These are phyloP conservation scores for Candida albicans DNA, from an alignment of 1,139 yeast genomes.

Conservation along the genomic window DNA sequence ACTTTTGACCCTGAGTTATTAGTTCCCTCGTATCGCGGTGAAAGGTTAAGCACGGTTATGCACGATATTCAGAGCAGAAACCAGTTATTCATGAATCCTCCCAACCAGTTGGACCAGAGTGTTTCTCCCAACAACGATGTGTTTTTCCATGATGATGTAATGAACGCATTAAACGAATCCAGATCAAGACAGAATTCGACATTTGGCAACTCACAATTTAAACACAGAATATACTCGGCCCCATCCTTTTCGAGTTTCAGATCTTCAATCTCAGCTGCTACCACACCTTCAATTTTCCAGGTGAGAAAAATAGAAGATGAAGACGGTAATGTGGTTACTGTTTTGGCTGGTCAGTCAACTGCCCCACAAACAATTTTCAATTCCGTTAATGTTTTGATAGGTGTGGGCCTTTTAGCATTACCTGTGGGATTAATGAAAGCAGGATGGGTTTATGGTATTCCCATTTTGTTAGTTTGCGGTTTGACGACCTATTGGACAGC, in stretches of 20 bases:
- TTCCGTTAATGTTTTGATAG: conserved; percentile 48
- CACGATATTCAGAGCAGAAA: conserved; percentile 33
- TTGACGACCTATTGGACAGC: conserved; percentile 48
- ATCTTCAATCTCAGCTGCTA: conserved; percentile 36
- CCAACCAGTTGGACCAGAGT: conserved; percentile 14
- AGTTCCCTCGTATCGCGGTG: conserved; percentile 65
- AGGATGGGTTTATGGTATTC: conserved; percentile 47
- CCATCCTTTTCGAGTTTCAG: conserved; percentile 40
- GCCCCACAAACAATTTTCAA: conserved; percentile 52
- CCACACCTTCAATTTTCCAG: conserved; percentile 55
- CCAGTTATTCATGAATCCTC: conserved; percentile 25
- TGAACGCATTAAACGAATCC: conserved; percentile 28
- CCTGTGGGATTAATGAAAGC: conserved; percentile 50
- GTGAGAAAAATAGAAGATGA: conserved; percentile 67
- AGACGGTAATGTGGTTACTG: conserved; percentile 73
- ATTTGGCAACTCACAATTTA: conserved; percentile 15
- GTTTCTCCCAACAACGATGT: conserved; percentile 32
- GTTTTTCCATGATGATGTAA: conserved; percentile 42
- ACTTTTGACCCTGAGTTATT: conserved; percentile 70
- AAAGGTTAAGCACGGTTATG: conserved; percentile 58
- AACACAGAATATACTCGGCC: conserved; percentile 22
- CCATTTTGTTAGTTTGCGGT: conserved; percentile 41
- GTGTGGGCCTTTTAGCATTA: conserved; percentile 50
- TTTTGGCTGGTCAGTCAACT: conserved; percentile 75
- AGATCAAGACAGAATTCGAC: conserved; percentile 34